Conservation (phyloP, 73 alveolate species). For the Paramecium caudatum region DNA sequence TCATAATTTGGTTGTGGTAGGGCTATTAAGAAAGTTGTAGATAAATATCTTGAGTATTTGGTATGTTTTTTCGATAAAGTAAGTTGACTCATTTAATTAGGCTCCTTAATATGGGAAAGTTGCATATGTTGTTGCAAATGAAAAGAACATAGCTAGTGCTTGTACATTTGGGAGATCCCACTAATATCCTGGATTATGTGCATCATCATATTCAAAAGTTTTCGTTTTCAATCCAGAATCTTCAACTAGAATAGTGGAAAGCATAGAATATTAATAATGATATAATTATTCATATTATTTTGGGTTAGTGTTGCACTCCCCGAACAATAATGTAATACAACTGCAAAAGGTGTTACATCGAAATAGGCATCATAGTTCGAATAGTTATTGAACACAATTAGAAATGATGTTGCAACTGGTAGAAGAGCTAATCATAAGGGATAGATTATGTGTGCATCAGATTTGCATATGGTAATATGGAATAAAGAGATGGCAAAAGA, state of each 20-base stretch:
- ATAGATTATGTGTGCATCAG: neutral
- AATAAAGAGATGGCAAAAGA: neutral
- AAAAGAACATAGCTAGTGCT: conserved; percentile 53
- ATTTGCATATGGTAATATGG: conserved; percentile 35
- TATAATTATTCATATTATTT: neutral
- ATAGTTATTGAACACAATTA: neutral
- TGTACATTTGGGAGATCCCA: conserved; percentile 67
- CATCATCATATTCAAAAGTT: neutral
- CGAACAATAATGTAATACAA: neutral
- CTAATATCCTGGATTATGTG: conserved; percentile 34
- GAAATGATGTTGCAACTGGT: conserved; percentile 3
- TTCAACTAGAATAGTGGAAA: conserved; percentile 5
- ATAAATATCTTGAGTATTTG: conserved; percentile 38
- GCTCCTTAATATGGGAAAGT: conserved; percentile 25
- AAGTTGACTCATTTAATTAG: neutral
- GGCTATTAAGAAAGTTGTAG: conserved; percentile 45
- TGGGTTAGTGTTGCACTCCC: neutral
- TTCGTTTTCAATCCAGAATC: conserved; percentile 7
- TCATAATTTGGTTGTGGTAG: conserved; percentile 64
- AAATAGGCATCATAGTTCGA: conserved; percentile 34
- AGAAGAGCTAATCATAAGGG: conserved; percentile 12
- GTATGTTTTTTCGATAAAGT: conserved; percentile 57
- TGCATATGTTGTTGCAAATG: conserved; percentile 25
- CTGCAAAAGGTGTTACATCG: neutral
- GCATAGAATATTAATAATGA: neutral